Base-by-base conservation (phyloP, 1,284 basidiomycete species). In the Fomes fomentarius region DNA sequence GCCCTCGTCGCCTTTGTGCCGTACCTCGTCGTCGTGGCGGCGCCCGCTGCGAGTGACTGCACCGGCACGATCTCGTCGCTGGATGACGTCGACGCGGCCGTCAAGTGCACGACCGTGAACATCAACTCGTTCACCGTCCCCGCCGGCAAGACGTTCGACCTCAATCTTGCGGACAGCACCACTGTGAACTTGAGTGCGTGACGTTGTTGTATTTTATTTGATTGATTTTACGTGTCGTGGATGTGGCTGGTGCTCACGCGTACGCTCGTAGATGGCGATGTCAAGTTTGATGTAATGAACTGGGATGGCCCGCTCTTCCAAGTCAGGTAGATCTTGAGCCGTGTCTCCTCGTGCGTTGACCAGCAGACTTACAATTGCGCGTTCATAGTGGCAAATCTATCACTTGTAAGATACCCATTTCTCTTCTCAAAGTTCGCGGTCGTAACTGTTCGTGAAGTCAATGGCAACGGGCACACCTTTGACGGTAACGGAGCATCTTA, bases 381-480 rank as follows among this genome's bases (percentile, higher is more conserved):
- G 12, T 2, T 22, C 9, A 22, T 34, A 61, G 59, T 35, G 59
- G 59, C 8, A 58, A 51, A n/a, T 50, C 50, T 22, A 61, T 58
- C 41, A 61, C 56, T 25, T 61, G 59, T 61, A 43, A 17, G 56
- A n/a, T n/a, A n/a, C n/a, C n/a, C n/a, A n/a, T n/a, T n/a, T n/a
- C n/a, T n/a, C n/a, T 56, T 9, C 11, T 12, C 21, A 10, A 6
- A 12, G 14, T 12, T 24, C 8, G 9, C 1, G 22, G 21, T 22
- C 12, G 10, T 12, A 17, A n/a, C 7, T 12, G 30, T 15, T 25
- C 10, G 21, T 31, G 28, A 17, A 70, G 73, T 76, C 65, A 74
- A 76, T 51, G 75, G 74, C 11, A 73, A 74, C 50, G 73, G 73
- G 14, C 65, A 73, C 60, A 74, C 66, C 1, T 74, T 76, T 62